A percentile compares a stretch with the other conserved stretches of the same genome.
These are phyloP conservation scores for Trichoderma reesei DNA, from an alignment of 495 filamentous ascomycete genomes.

Conservation along the genomic window DNA sequence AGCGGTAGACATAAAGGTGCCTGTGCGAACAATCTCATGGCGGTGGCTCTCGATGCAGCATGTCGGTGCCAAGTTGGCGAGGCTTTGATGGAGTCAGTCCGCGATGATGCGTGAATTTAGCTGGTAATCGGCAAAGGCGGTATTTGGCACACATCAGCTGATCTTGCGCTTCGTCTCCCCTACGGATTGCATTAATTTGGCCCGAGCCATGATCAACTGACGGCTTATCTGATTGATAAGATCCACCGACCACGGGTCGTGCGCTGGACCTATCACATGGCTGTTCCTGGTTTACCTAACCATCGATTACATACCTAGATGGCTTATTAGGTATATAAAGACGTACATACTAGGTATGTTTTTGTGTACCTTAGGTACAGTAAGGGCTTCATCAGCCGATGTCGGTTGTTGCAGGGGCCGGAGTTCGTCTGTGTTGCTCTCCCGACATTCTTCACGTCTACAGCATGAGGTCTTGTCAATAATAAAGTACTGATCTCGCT, in stretches of 20 bases:
- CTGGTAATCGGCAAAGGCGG: not conserved
- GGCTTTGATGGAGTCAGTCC: not conserved
- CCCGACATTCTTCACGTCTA: too few relatives aligned
- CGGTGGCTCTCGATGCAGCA: not conserved
- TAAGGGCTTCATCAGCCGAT: too few relatives aligned
- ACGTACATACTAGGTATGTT: too few relatives aligned
- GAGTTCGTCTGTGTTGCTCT: too few relatives aligned
- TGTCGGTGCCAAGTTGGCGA: not conserved
- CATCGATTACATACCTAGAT: too few relatives aligned
- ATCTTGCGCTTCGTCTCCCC: not conserved
- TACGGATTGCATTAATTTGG: not conserved
- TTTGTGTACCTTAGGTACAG: too few relatives aligned
- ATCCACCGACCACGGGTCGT: not conserved
- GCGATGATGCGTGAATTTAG: not conserved
- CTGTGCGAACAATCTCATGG: not conserved
- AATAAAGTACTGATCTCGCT: too few relatives aligned
- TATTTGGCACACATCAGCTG: not conserved
- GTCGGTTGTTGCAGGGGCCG: too few relatives aligned
- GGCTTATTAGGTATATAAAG: too few relatives aligned
- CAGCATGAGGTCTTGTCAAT: too few relatives aligned
- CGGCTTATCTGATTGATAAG: slow-evolving; percentile 7
- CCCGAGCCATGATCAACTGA: not conserved
- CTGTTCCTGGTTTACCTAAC: too few relatives aligned
- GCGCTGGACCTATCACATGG: not conserved
- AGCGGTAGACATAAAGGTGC: not conserved